A percentile compares a stretch with the other conserved stretches of the same genome.
phyloP scores from a whole-genome alignment of 352 stramenopile genomes.

The Stephanocyclus meneghinianus region DNA sequence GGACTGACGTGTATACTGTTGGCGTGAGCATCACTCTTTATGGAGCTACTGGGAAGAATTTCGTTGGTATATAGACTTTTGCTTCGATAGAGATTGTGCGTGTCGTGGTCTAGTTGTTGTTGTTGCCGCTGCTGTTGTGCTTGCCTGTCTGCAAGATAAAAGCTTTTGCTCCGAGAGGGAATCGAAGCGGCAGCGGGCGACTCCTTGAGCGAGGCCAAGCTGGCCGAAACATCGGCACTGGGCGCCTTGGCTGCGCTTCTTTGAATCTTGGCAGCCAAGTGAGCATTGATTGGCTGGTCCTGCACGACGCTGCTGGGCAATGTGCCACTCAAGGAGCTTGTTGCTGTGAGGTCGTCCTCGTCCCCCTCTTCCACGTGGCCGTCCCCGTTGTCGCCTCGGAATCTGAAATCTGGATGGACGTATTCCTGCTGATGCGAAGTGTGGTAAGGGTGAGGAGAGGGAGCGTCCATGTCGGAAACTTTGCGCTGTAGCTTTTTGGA shows the following conservation, averaged over 20 bases:
- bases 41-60: too few species aligned
- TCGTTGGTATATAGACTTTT: too few species aligned
- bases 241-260: not conserved
- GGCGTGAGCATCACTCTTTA: too few species aligned
- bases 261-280: too few species aligned
- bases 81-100: not conserved
- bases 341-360: slow-evolving; percentile 15
- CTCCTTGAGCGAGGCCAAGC: slow-evolving; percentile 1
- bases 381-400: not conserved
- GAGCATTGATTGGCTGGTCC: not conserved
- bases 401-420: slow-evolving; percentile 10
- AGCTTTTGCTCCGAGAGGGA: not conserved
- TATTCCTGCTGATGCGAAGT: slow-evolving; percentile 5
- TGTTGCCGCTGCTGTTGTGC: not conserved
- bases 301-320: slow-evolving; percentile 10
- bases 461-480: slow-evolving; percentile 2
- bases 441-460: not conserved
- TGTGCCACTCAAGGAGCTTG: slow-evolving; percentile 14
- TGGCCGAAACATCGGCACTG: not conserved
- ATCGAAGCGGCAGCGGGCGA: not conserved
- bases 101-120: not conserved
- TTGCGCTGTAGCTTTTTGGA: not conserved
- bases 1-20: too few species aligned
- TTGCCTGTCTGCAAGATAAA: not conserved
- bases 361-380: not conserved